These are phyloP conservation scores for Ilex asprella DNA, from an alignment of 257 asterid species.

Conservation along the genomic window DNA sequence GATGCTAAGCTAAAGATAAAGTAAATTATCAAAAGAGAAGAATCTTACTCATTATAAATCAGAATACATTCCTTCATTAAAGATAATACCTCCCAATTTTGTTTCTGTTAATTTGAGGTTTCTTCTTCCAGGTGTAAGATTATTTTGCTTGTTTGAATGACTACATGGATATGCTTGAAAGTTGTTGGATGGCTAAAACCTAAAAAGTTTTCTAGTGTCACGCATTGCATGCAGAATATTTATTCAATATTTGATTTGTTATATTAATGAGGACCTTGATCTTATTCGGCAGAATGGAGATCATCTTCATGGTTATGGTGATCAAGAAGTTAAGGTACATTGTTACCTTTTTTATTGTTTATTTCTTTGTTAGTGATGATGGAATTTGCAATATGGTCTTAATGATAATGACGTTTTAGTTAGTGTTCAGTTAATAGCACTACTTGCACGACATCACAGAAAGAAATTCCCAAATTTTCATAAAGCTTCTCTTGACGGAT, in stretches of 20 bases:
- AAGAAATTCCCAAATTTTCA: slow-evolving; percentile 54
- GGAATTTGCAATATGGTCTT: slow-evolving; percentile 1
- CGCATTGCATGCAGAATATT: slow-evolving; percentile 13
- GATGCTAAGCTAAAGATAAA: no score
- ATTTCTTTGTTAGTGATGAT: background rate
- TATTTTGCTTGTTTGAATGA: no score
- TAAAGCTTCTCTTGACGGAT: slow-evolving; percentile 29
- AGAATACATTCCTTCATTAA: no score
- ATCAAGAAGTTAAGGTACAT: slow-evolving; percentile 58
- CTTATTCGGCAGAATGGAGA: slow-evolving; percentile 47
- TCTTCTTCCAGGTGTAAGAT: background rate
- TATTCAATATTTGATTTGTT: background rate
- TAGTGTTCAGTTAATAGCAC: slow-evolving; percentile 57
- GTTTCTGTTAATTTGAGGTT: no score
- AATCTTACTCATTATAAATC: no score
- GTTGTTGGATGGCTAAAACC: slow-evolving; percentile 1
- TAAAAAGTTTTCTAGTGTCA: slow-evolving; percentile 5
- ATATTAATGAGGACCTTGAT: slow-evolving; percentile 14
- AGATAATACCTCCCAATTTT: no score
- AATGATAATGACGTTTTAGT: slow-evolving; percentile 18
- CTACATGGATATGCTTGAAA: background rate
- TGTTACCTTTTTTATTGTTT: slow-evolving; percentile 10
- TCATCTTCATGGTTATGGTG: slow-evolving; percentile 55
- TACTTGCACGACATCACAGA: slow-evolving; percentile 68
- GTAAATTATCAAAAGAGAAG: no score